phyloP scores from a whole-genome alignment of 1,139 yeast species.

The Kluyveromyces marxianus region DNA sequence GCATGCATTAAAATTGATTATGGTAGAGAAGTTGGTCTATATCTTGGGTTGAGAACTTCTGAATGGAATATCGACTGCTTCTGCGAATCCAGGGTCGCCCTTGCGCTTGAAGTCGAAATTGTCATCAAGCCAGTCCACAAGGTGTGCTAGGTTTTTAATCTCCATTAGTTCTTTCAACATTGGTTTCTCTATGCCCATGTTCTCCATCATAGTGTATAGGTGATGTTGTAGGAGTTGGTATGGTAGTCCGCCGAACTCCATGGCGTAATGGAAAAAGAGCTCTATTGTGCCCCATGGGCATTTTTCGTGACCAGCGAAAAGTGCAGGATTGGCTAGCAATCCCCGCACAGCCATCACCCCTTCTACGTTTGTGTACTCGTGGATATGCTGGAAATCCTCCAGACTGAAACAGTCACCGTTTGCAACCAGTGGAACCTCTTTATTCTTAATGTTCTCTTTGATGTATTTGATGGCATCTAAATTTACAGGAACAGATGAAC shows the following conservation, averaged over 20 bases:
- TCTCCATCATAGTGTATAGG: constrained; percentile 73
- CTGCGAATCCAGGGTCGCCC: constrained; percentile 64
- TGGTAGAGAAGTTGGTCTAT: background rate
- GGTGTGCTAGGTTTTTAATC: constrained; percentile 46
- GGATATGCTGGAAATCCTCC: constrained; percentile 55
- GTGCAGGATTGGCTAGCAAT: constrained; percentile 72
- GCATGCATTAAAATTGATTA: background rate
- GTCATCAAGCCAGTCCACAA: constrained; percentile 77
- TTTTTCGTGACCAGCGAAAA: constrained; percentile 61
- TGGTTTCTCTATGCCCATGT: constrained; percentile 43
- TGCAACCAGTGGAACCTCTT: constrained; percentile 76
- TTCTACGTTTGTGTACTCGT: constrained; percentile 63
- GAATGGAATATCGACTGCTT: constrained; percentile 49
- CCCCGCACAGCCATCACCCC: constrained; percentile 98
- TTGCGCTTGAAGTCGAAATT: constrained; percentile 57
- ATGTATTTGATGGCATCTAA: constrained; percentile 71
- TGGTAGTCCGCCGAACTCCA: constrained; percentile 71
- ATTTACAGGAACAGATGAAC: constrained; percentile 79
- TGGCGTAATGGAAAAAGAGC: constrained; percentile 67
- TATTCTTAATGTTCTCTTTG: constrained; percentile 39
- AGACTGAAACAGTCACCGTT: constrained; percentile 85
- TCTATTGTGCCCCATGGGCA: constrained; percentile 94
- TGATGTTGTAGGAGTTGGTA: constrained; percentile 83
- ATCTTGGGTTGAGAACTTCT: constrained; percentile 14
- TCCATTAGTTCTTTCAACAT: constrained; percentile 60